These are phyloP conservation scores for Magnolia changhungtana DNA, from an alignment of 164 flowering plant species.

Conservation along the genomic window DNA sequence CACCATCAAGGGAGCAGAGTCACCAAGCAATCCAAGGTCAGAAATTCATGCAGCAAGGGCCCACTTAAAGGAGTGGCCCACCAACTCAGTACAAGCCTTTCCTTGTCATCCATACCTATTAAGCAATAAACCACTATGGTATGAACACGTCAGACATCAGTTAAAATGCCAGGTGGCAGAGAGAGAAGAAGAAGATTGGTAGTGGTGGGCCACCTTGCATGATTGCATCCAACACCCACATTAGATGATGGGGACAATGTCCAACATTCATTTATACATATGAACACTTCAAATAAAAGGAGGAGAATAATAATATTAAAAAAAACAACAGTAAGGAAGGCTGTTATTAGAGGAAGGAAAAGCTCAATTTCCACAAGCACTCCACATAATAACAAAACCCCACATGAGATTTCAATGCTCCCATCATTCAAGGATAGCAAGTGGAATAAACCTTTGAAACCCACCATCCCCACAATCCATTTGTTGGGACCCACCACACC, in stretches of 20 bases:
- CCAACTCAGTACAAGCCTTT: not conserved
- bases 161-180: not conserved
- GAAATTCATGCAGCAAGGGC: too few species aligned
- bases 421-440: slow-evolving; percentile 35
- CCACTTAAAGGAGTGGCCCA: too few species aligned
- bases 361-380: slow-evolving; percentile 19
- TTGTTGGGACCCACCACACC: slow-evolving; percentile 7
- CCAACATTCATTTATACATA: not conserved
- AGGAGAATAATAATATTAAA: not conserved
- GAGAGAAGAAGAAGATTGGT: not conserved
- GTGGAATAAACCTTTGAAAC: slow-evolving; percentile 33
- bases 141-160: not conserved
- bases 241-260: not conserved
- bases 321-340: not conserved
- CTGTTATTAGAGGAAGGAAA: not conserved
- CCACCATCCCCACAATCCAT: slow-evolving; percentile 32
- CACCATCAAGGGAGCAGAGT: too few species aligned
- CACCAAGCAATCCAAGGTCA: too few species aligned
- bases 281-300: not conserved
- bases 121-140: not conserved
- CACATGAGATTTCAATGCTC: slow-evolving; percentile 33
- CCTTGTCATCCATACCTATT: not conserved
- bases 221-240: not conserved
- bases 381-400: slow-evolving; percentile 22
- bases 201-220: not conserved